phyloP scores from a whole-genome alignment of 75 land plant genomes.

The Pinus tabuliformis region DNA sequence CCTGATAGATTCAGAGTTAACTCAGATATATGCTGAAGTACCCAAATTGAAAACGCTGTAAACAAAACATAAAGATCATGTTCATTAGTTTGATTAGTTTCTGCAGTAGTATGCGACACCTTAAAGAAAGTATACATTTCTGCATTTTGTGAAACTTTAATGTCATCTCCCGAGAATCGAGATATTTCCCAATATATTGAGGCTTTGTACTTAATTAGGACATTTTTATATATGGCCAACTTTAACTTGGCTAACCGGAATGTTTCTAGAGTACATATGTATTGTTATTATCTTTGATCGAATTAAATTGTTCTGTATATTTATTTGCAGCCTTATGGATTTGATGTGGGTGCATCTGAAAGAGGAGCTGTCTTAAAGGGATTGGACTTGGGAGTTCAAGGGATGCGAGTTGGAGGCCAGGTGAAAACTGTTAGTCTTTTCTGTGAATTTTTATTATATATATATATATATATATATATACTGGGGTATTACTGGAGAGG shows the following conservation, averaged over 20 bases:
- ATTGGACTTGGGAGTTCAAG: conserved; percentile 88
- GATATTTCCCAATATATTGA: not conserved
- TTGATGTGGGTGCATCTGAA: conserved; percentile 95
- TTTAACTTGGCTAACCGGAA: not conserved
- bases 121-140: not conserved
- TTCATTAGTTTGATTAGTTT: not conserved
- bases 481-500: not conserved
- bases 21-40: not conserved
- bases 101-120: not conserved
- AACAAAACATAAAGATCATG: not conserved
- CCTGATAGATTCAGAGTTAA: no score
- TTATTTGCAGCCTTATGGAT: conserved; percentile 89
- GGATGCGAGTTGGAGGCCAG: conserved; percentile 98
- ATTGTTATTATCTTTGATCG: not conserved
- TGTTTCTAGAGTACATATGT: not conserved
- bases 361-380: conserved; percentile 83
- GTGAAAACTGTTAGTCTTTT: conserved; percentile 31
- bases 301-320: not conserved
- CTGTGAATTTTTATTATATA: not conserved
- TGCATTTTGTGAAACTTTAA: not conserved
- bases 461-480: not conserved
- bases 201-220: not conserved
- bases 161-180: not conserved
- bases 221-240: not conserved
- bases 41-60: not conserved